These are phyloP conservation scores for Terfezia boudieri DNA, from an alignment of 495 filamentous ascomycete genomes.

Conservation along the genomic window DNA sequence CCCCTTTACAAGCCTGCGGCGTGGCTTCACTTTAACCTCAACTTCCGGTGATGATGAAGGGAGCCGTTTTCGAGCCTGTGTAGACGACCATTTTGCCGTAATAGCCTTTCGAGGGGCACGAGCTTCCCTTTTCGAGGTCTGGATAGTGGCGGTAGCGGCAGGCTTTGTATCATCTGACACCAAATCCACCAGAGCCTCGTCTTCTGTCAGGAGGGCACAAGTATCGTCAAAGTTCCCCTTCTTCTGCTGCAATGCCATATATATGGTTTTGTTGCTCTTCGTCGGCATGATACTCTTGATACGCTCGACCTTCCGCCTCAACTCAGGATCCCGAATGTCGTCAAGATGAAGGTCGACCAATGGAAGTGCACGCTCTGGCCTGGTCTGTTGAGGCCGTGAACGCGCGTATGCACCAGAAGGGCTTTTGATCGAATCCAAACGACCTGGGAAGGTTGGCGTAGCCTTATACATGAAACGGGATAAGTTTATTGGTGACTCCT, in stretches of 20 bases:
- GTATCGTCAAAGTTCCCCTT: constrained; percentile 39
- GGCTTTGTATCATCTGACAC: constrained; percentile 23
- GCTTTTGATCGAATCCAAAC: background rate
- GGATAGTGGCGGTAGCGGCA: constrained; percentile 7
- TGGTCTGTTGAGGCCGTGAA: background rate
- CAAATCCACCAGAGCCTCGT: constrained; percentile 19
- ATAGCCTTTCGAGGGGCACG: constrained; percentile 14
- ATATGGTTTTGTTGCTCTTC: constrained; percentile 27
- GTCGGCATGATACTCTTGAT: constrained; percentile 32
- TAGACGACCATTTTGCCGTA: constrained; percentile 24
- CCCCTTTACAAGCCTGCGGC: constrained; percentile 8
- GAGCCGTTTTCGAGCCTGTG: constrained; percentile 22
- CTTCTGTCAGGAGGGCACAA: constrained; percentile 25
- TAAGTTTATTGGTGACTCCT: background rate
- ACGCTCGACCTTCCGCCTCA: constrained; percentile 32
- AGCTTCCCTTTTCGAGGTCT: constrained; percentile 16
- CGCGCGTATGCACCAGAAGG: background rate
- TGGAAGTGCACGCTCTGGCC: constrained; percentile 34
- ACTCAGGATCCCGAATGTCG: constrained; percentile 31
- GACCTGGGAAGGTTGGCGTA: background rate
- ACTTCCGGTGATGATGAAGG: constrained; percentile 11
- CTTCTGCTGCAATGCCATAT: constrained; percentile 29
- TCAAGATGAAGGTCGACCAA: constrained; percentile 27
- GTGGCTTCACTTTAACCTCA: constrained; percentile 11
- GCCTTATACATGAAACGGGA: background rate